Conservation (phyloP, 2,329 filamentous ascomycete species). For the Bipolaris cookei region DNA sequence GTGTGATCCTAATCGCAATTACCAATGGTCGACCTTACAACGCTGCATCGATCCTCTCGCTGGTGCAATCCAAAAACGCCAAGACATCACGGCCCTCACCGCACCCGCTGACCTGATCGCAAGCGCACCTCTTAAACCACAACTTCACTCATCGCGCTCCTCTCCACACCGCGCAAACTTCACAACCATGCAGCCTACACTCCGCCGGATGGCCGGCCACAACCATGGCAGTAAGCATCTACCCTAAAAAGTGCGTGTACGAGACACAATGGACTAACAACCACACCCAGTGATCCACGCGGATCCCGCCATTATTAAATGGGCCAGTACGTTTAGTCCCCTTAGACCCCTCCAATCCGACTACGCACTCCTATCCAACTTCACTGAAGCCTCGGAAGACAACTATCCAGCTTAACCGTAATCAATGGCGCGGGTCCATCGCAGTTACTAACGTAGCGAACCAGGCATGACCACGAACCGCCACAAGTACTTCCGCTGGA, state of each 20-base stretch:
- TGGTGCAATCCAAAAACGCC: slow-evolving; percentile 9
- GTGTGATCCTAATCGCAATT: not conserved
- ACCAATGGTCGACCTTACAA: not conserved
- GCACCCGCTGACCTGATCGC: slow-evolving; percentile 23
- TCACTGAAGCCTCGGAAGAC: slow-evolving; percentile 23
- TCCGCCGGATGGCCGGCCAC: slow-evolving; percentile 39
- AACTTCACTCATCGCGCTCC: slow-evolving; percentile 19
- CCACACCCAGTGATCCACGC: slow-evolving; percentile 53
- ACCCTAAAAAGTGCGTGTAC: not conserved
- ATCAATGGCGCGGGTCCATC: not conserved
- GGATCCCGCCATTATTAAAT: slow-evolving; percentile 64
- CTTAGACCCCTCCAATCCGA: no score
- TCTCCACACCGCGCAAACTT: slow-evolving; percentile 20
- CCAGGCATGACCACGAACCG: slow-evolving; percentile 83
- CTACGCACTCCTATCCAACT: no score
- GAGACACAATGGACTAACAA: slow-evolving; percentile 35
- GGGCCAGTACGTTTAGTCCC: slow-evolving; percentile 56
- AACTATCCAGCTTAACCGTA: no score
- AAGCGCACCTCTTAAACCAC: slow-evolving; percentile 20
- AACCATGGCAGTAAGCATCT: slow-evolving; percentile 31
- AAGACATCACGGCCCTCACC: slow-evolving; percentile 27
- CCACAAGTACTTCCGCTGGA: slow-evolving; percentile 97
- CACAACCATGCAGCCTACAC: slow-evolving; percentile 18
- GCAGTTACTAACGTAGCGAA: slow-evolving; percentile 15
- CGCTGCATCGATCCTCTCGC: not conserved